Conservation (phyloP, 768 basidiomycete species). For the Mycena alexandri region DNA sequence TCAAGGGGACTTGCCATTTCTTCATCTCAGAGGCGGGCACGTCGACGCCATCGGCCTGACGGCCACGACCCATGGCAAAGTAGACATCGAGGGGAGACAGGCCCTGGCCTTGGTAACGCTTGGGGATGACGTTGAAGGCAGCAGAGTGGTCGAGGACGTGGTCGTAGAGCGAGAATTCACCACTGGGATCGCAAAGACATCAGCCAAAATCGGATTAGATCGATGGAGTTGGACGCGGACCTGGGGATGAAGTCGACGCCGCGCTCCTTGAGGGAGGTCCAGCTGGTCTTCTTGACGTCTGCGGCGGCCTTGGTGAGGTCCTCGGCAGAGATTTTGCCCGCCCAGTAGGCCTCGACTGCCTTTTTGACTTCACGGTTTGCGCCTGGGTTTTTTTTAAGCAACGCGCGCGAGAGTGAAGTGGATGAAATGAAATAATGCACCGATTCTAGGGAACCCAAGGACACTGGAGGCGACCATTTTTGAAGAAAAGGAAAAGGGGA, state of each 20-base stretch:
- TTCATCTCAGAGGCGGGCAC: conserved; percentile 99
- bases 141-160: conserved; percentile 98
- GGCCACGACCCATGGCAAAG: conserved; percentile 99
- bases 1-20: conserved; percentile 82
- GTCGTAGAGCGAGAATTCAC: conserved; percentile 98
- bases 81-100: conserved; percentile 94
- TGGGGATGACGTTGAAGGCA: conserved; percentile 96
- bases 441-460: conserved; percentile 80
- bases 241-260: conserved; percentile 94
- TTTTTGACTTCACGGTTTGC: conserved; percentile 97
- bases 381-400: conserved; percentile 59
- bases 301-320: conserved; percentile 91
- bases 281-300: conserved; percentile 89
- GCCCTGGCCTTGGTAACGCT: conserved; percentile 89
- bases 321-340: conserved; percentile 87
- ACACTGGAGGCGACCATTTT: conserved; percentile 87
- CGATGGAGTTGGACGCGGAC: conserved; percentile 57
- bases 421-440: conserved; percentile 3
- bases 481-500: conserved; percentile 38
- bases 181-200: conserved; percentile 63
- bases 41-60: conserved; percentile 94
- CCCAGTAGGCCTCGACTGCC: conserved; percentile 99
- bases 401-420: background rate
- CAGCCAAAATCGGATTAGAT: conserved; percentile 33
- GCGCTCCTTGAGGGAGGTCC: conserved; percentile 85